Conservation (phyloP, 805 yeast genomes). For the Tetrapisispora iriomotensis region DNA sequence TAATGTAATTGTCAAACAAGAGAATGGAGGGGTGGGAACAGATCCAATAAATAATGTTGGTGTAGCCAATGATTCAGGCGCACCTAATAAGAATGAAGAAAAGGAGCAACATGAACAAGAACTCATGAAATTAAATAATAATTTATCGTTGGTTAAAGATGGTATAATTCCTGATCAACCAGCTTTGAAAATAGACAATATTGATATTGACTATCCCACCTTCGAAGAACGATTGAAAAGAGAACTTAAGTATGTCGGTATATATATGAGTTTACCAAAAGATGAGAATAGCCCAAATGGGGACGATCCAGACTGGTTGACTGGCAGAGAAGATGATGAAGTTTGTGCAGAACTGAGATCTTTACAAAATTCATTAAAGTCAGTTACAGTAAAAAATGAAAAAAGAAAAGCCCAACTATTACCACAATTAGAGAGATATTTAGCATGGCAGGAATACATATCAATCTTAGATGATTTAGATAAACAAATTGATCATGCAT, state of each 20-base stretch:
- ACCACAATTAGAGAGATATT: slow-evolving; percentile 73
- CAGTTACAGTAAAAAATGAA: slow-evolving; percentile 52
- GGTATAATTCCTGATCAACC: slow-evolving; percentile 34
- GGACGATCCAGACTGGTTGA: slow-evolving; percentile 52
- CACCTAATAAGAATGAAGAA: neutral
- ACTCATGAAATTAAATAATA: slow-evolving; percentile 18
- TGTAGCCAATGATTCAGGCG: slow-evolving; percentile 14
- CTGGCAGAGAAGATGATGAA: slow-evolving; percentile 86
- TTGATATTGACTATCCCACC: slow-evolving; percentile 57
- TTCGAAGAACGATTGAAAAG: slow-evolving; percentile 82
- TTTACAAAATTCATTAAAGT: slow-evolving; percentile 58
- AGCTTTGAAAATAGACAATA: slow-evolving; percentile 38
- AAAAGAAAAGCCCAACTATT: slow-evolving; percentile 54
- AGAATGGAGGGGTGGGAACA: neutral
- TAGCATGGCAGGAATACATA: slow-evolving; percentile 91
- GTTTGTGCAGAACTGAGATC: slow-evolving; percentile 72
- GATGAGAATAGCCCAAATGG: slow-evolving; percentile 23
- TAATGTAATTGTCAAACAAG: neutral
- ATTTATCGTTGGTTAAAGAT: slow-evolving; percentile 13
- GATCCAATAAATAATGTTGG: neutral
- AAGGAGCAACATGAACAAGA: slow-evolving; percentile 5
- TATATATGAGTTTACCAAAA: slow-evolving; percentile 51
- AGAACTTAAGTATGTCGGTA: slow-evolving; percentile 84
- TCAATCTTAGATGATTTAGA: slow-evolving; percentile 88
- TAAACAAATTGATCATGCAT: slow-evolving; percentile 94